phyloP scores from a whole-genome alignment of 2,329 filamentous ascomycete genomes.

The Hypoxylon sp. region DNA sequence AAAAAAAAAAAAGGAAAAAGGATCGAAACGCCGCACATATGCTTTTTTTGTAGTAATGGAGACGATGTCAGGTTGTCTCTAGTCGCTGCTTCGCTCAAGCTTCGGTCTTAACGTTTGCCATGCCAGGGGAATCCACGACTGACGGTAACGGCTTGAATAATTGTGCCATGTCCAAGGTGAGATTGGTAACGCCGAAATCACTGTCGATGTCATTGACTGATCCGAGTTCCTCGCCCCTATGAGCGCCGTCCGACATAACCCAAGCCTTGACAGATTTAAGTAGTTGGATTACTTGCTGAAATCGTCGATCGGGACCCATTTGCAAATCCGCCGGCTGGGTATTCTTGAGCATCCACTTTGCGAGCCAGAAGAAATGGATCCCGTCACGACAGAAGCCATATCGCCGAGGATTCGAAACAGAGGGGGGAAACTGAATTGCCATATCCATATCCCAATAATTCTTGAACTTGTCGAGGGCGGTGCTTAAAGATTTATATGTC shows the following conservation, averaged over 20 bases:
- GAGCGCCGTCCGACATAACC: conserved; percentile 72
- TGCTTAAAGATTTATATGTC: conserved; percentile 61
- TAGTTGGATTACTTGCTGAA: conserved; percentile 69
- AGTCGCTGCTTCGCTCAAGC: conserved; percentile 42
- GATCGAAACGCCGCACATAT: conserved; percentile 49
- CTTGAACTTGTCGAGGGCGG: conserved; percentile 79
- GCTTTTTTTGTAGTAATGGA: conserved; percentile 39
- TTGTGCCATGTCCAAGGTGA: conserved; percentile 77
- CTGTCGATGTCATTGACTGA: conserved; percentile 76
- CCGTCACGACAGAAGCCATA: conserved; percentile 78
- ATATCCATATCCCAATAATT: conserved; percentile 77
- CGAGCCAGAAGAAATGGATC: conserved; percentile 79
- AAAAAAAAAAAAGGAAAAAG: conserved; percentile 47
- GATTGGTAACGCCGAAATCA: conserved; percentile 71
- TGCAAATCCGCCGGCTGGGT: conserved; percentile 65
- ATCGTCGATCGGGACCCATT: conserved; percentile 68
- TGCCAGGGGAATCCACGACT: conserved; percentile 58
- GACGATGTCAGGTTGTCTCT: conserved; percentile 25
- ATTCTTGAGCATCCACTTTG: conserved; percentile 72
- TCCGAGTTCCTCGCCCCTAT: conserved; percentile 74
- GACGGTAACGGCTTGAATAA: conserved; percentile 72
- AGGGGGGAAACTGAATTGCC: conserved; percentile 72
- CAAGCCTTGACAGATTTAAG: conserved; percentile 70
- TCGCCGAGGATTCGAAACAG: conserved; percentile 65
- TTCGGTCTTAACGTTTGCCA: conserved; percentile 58